These are phyloP conservation scores for Phoma sp. DNA, from an alignment of 2,329 filamentous ascomycete genomes.

Conservation along the genomic window DNA sequence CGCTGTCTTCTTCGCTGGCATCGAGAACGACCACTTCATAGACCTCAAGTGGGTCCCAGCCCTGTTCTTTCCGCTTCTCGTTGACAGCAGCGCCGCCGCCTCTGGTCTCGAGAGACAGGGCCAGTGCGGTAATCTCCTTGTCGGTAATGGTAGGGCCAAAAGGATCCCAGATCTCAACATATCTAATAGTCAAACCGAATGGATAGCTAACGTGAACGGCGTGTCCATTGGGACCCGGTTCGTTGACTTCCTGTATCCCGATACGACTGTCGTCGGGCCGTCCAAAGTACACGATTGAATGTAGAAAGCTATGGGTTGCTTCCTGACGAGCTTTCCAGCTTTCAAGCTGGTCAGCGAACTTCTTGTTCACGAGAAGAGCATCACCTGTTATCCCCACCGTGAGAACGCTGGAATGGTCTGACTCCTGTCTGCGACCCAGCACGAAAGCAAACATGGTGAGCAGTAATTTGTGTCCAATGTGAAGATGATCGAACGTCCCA, in stretches of 20 bases:
- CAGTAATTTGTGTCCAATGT: conserved; percentile 94
- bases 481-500: conserved; percentile 95
- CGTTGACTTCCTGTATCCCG: conserved; percentile 53
- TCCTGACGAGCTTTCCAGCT: conserved; percentile 77
- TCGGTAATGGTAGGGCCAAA: conserved; percentile 92
- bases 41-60: conserved; percentile 77
- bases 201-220: conserved; percentile 65
- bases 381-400: conserved; percentile 90
- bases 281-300: conserved; percentile 65
- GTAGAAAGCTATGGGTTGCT: conserved; percentile 74
- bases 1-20: conserved; percentile 60
- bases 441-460: conserved; percentile 85
- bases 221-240: conserved; percentile 57
- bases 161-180: conserved; percentile 83
- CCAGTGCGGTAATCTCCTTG: conserved; percentile 76
- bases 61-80: conserved; percentile 74
- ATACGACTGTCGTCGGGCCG: conserved; percentile 52
- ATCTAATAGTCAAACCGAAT: conserved; percentile 71
- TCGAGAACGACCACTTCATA: conserved; percentile 92
- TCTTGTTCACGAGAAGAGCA: conserved; percentile 85
- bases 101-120: conserved; percentile 88
- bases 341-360: conserved; percentile 80
- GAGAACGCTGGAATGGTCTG: conserved; percentile 58
- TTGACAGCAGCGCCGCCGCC: conserved; percentile 86
- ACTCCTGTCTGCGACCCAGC: conserved; percentile 53